A percentile compares a stretch with the other conserved stretches of the same genome.
Evolutionary conservation across 1,139 yeast genomes (phyloP).

Genomic region (Candida albicans): DNA sequence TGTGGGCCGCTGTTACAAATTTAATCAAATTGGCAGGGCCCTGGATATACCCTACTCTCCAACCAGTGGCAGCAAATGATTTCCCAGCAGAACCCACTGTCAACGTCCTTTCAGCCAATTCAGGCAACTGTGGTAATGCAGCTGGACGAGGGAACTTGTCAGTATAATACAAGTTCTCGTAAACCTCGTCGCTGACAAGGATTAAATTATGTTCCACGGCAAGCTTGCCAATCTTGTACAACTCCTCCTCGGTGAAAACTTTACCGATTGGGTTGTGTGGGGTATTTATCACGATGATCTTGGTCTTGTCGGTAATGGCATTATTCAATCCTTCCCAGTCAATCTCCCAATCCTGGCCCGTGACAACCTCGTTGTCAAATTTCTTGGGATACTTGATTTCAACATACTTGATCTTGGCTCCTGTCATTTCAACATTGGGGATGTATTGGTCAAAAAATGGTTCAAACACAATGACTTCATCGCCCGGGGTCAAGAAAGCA

Average conservation of each 20-base stretch:
- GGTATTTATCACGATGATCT: conserved; percentile 81
- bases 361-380: conserved; percentile 59
- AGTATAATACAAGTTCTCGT: conserved; percentile 80
- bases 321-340: conserved; percentile 74
- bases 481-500: conserved; percentile 83
- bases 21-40: conserved; percentile 82
- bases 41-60: conserved; percentile 96
- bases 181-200: conserved; percentile 89
- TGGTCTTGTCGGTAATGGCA: conserved; percentile 73
- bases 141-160: conserved; percentile 80
- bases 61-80: conserved; percentile 96
- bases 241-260: conserved; percentile 73
- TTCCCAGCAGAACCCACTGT: conserved; percentile 98
- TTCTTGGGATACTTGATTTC: conserved; percentile 83
- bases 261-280: conserved; percentile 98
- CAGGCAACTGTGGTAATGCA: conserved; percentile 63
- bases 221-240: conserved; percentile 69
- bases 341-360: conserved; percentile 84
- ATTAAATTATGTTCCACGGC: conserved; percentile 83
- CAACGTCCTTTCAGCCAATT: conserved; percentile 72
- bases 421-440: conserved; percentile 88
- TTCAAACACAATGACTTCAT: conserved; percentile 95
- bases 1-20: conserved; percentile 86
- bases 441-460: conserved; percentile 97
- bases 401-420: conserved; percentile 86